phyloP scores from a whole-genome alignment of 2,329 filamentous ascomycete species.

The Pyrenochaeta sp. region DNA sequence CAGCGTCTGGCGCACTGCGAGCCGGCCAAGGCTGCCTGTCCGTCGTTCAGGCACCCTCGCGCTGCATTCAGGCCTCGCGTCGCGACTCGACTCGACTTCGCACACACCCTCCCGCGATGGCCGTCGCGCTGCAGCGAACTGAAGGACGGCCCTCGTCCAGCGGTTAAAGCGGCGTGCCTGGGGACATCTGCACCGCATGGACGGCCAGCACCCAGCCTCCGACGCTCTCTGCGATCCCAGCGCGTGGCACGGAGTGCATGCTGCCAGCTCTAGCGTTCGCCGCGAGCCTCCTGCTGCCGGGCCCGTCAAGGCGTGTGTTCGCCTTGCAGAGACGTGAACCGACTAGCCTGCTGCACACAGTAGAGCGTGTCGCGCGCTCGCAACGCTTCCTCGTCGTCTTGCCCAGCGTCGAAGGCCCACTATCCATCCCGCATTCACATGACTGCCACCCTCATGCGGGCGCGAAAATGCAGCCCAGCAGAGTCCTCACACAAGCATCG shows the following conservation, averaged over 20 bases:
- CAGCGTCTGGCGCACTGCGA: slow-evolving; percentile 4
- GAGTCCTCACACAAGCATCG: not conserved
- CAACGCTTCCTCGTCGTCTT: too few species aligned
- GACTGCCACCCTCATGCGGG: slow-evolving; percentile 17
- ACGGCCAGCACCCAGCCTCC: slow-evolving; percentile 14
- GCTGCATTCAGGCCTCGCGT: not conserved
- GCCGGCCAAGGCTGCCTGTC: not conserved
- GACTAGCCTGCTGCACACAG: not conserved
- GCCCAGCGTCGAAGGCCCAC: not conserved
- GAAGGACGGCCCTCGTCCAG: not conserved
- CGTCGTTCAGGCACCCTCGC: not conserved
- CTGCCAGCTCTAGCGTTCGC: slow-evolving; percentile 7
- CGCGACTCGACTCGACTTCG: not conserved
- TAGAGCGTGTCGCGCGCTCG: not conserved
- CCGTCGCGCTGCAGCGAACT: not conserved
- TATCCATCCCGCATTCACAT: slow-evolving; percentile 12
- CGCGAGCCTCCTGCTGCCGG: slow-evolving; percentile 18
- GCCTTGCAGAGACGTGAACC: not conserved
- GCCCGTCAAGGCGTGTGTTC: not conserved
- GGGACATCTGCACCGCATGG: slow-evolving; percentile 11
- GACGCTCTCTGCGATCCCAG: slow-evolving; percentile 26
- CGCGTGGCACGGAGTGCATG: slow-evolving; percentile 24
- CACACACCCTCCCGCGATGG: not conserved
- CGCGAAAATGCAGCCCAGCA: slow-evolving; percentile 7
- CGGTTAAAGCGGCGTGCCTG: slow-evolving; percentile 27